These are phyloP conservation scores for Spergularia bocconei DNA, from an alignment of 148 eudicot species.

Conservation along the genomic window DNA sequence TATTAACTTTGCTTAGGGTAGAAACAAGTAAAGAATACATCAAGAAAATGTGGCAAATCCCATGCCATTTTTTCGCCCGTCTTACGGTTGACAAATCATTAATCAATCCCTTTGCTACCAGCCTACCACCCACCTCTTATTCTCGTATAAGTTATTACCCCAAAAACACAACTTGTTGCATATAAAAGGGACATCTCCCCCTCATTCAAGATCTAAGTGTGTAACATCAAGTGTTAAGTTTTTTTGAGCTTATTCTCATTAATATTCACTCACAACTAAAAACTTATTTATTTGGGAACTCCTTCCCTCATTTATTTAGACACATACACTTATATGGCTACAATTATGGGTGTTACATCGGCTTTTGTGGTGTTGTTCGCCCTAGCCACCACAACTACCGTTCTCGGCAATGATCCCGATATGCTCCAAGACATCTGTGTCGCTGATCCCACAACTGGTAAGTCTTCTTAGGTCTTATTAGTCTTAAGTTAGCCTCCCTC, in stretches of 20 bases:
- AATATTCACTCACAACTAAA: background rate
- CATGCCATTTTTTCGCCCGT: background rate
- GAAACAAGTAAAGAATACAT: conserved; percentile 2
- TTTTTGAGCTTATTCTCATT: background rate
- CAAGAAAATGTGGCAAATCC: background rate
- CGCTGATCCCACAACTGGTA: conserved; percentile 23
- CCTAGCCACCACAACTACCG: background rate
- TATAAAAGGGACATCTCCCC: too few relatives aligned
- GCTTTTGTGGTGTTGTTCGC: conserved; percentile 14
- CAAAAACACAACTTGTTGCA: too few relatives aligned
- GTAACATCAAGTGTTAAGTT: too few relatives aligned
- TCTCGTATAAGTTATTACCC: too few relatives aligned
- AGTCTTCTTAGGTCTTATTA: background rate
- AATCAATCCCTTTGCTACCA: conserved; percentile 2
- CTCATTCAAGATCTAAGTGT: too few relatives aligned
- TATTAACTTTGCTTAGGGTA: conserved; percentile 2
- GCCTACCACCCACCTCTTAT: too few relatives aligned
- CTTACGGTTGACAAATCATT: conserved; percentile 16
- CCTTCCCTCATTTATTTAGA: background rate
- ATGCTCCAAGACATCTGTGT: conserved; percentile 28
- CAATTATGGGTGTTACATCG: background rate
- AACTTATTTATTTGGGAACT: background rate
- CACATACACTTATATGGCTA: background rate
- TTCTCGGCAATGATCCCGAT: conserved; percentile 24
- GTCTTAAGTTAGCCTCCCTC: too few relatives aligned